phyloP scores from a whole-genome alignment of 208 protist species.

The Giardia duodenalis region DNA sequence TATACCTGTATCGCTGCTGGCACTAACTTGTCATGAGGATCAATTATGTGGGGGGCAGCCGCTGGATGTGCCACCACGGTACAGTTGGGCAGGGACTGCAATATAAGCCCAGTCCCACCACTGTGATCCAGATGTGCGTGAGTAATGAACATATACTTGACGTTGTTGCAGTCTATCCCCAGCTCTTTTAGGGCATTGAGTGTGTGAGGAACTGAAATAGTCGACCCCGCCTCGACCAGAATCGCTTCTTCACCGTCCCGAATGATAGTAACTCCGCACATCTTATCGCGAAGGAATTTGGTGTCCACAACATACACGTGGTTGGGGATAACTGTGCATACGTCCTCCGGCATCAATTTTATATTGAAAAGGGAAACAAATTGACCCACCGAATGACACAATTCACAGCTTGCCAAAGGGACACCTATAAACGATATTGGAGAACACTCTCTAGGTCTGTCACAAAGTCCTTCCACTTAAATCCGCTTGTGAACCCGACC shows the following conservation, averaged over 20 bases:
- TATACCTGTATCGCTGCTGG: slow-evolving; percentile 15
- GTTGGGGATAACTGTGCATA: not conserved
- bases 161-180: not conserved
- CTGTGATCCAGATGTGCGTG: slow-evolving; percentile 21
- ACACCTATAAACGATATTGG: too few relatives aligned
- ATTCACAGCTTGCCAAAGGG: too few relatives aligned
- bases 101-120: slow-evolving; percentile 9
- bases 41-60: not conserved
- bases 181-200: not conserved
- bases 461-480: not conserved
- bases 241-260: too few relatives aligned
- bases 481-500: not conserved
- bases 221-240: slow-evolving; percentile 18
- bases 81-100: not conserved
- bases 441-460: not conserved
- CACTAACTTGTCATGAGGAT: not conserved
- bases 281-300: not conserved
- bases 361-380: too few relatives aligned
- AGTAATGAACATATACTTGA: slow-evolving; percentile 13
- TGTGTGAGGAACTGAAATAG: slow-evolving; percentile 20
- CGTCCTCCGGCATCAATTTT: too few relatives aligned
- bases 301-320: not conserved
- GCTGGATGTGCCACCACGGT: not conserved
- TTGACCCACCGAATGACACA: too few relatives aligned
- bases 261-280: not conserved